These are phyloP conservation scores for Aquilaria agallochum DNA, from an alignment of 441 rosid genomes.

Conservation along the genomic window DNA sequence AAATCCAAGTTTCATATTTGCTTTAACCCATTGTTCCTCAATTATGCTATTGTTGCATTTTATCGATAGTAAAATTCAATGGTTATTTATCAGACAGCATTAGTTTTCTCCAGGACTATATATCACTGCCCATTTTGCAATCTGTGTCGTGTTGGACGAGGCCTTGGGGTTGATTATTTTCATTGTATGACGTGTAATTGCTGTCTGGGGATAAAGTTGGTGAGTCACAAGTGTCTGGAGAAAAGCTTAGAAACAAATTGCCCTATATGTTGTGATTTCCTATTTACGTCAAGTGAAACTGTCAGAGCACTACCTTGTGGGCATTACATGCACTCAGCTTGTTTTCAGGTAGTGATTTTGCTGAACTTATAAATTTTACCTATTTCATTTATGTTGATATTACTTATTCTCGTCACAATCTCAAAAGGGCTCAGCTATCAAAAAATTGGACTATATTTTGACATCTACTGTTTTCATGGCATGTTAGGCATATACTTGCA, in stretches of 20 bases:
- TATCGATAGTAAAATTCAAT: too few relatives aligned
- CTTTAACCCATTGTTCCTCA: too few relatives aligned
- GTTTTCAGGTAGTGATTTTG: conserved; percentile 52
- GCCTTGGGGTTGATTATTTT: conserved; percentile 64
- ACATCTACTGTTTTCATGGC: conserved; percentile 7
- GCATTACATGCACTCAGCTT: conserved; percentile 72
- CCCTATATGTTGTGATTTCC: conserved; percentile 69
- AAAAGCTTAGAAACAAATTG: conserved; percentile 70
- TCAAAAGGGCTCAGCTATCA: background rate
- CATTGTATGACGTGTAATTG: conserved; percentile 85
- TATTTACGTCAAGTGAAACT: conserved; percentile 62
- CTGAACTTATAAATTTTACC: background rate
- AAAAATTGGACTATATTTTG: background rate
- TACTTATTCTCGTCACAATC: background rate
- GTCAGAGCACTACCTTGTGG: conserved; percentile 76
- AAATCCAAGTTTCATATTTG: too few relatives aligned
- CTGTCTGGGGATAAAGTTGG: conserved; percentile 56
- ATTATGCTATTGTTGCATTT: too few relatives aligned
- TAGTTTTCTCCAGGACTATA: conserved; percentile 33
- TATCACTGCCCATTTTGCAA: conserved; percentile 81
- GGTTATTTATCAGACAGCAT: too few relatives aligned
- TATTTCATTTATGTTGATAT: too few relatives aligned
- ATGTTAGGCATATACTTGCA: conserved; percentile 68
- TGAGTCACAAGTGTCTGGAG: conserved; percentile 68
- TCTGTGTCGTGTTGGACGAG: conserved; percentile 69